Conservation (phyloP, 2,329 filamentous ascomycete species). For the Pestalotiopsis sp. region DNA sequence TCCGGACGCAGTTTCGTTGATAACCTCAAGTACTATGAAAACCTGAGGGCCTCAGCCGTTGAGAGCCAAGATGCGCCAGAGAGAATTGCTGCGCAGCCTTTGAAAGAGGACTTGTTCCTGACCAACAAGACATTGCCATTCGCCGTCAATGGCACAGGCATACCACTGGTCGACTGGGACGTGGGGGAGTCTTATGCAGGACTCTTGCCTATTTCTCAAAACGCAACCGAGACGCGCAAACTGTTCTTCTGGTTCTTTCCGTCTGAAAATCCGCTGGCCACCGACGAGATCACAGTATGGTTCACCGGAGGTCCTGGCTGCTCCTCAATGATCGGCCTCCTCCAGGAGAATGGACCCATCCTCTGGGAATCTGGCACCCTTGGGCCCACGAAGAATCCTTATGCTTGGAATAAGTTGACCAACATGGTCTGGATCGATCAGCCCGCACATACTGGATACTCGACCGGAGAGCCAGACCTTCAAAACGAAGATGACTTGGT, state of each 20-base stretch:
- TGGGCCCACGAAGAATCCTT: not conserved
- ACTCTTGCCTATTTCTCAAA: slow-evolving; percentile 58
- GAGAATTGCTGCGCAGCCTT: not conserved
- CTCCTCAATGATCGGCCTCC: not conserved
- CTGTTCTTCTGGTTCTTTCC: slow-evolving; percentile 46
- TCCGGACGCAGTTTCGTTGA: not conserved
- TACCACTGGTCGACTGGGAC: slow-evolving; percentile 74
- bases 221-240: slow-evolving; percentile 49
- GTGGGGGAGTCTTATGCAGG: slow-evolving; percentile 68
- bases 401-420: not conserved
- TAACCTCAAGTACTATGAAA: not conserved
- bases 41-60: not conserved
- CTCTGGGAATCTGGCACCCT: not conserved
- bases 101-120: not conserved
- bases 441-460: not conserved
- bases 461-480: not conserved
- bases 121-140: slow-evolving; percentile 35
- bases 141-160: slow-evolving; percentile 61
- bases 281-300: not conserved
- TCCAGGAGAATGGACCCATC: slow-evolving; percentile 4
- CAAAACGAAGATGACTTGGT: not conserved
- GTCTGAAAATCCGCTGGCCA: not conserved
- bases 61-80: not conserved
- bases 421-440: slow-evolving; percentile 9
- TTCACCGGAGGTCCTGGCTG: slow-evolving; percentile 6